Evolutionary conservation across 148 eudicot species (phyloP).

Genomic region (Silene conica): DNA sequence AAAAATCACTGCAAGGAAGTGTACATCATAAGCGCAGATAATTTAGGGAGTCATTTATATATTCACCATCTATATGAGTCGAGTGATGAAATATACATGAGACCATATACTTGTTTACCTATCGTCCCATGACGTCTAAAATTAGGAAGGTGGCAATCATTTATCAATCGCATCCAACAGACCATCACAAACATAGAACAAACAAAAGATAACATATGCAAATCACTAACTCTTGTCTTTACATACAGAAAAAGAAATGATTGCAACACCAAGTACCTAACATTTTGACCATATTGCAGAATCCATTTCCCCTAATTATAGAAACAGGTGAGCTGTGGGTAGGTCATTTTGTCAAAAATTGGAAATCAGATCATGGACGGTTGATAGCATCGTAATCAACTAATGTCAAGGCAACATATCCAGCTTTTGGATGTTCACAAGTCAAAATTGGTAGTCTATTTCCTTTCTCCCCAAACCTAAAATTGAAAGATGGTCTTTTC

Average conservation of each 20-base stretch:
- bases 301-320: slow-evolving; percentile 15
- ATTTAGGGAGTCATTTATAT: not conserved
- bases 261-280: slow-evolving; percentile 22
- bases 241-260: slow-evolving; percentile 13
- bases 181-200: slow-evolving; percentile 9
- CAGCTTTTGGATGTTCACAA: slow-evolving; percentile 1
- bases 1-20: too few species aligned
- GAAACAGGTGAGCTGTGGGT: slow-evolving; percentile 1
- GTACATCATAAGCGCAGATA: too few species aligned
- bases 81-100: not conserved
- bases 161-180: not conserved
- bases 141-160: slow-evolving; percentile 2
- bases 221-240: slow-evolving; percentile 27
- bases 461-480: not conserved
- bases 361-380: slow-evolving; percentile 1
- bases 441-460: not conserved
- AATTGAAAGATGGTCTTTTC: not conserved
- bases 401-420: slow-evolving; percentile 1
- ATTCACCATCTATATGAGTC: not conserved
- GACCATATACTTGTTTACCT: slow-evolving; percentile 9
- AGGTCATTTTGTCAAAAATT: slow-evolving; percentile 16
- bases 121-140: not conserved
- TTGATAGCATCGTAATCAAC: slow-evolving; percentile 9
- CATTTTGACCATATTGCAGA: slow-evolving; percentile 19
- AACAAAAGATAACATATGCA: slow-evolving; percentile 18